phyloP scores from a whole-genome alignment of 2,329 filamentous ascomycete genomes.

The Pseudocercospora musae region DNA sequence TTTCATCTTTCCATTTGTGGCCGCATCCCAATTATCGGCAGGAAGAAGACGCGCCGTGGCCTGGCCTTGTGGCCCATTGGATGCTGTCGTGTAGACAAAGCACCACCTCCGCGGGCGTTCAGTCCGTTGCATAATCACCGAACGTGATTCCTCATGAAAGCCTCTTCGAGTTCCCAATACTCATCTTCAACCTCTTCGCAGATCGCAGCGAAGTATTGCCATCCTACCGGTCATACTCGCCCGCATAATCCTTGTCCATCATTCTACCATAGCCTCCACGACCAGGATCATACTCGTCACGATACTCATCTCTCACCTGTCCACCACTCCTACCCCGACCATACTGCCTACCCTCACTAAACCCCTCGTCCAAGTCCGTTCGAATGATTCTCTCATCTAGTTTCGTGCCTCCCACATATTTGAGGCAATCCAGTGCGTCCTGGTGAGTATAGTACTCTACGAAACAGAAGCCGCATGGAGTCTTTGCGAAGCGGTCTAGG shows the following conservation, averaged over 20 bases:
- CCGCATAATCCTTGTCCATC: slow-evolving; percentile 50
- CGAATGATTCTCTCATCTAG: slow-evolving; percentile 95
- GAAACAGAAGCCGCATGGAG: slow-evolving; percentile 98
- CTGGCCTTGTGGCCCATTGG: not conserved
- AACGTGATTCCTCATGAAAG: not conserved
- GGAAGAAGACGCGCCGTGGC: not conserved
- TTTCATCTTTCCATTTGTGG: not conserved
- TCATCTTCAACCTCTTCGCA: not conserved
- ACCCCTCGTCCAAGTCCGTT: slow-evolving; percentile 92
- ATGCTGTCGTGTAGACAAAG: not conserved
- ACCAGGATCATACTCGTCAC: slow-evolving; percentile 94
- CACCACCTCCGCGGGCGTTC: not conserved
- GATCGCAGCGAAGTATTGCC: not conserved
- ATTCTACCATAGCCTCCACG: slow-evolving; percentile 84
- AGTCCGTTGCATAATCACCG: not conserved
- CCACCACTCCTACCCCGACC: slow-evolving; percentile 91
- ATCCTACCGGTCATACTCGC: slow-evolving; percentile 20
- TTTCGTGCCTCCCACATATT: slow-evolving; percentile 97
- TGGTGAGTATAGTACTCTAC: slow-evolving; percentile 99
- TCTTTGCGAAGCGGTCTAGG: slow-evolving; percentile 94
- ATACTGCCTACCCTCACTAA: slow-evolving; percentile 93
- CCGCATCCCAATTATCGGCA: not conserved
- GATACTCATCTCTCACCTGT: slow-evolving; percentile 95
- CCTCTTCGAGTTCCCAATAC: not conserved
- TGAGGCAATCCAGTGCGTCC: slow-evolving; percentile 96